phyloP scores from a whole-genome alignment of 768 basidiomycete genomes.

The Pleurotus citrinopileatus region DNA sequence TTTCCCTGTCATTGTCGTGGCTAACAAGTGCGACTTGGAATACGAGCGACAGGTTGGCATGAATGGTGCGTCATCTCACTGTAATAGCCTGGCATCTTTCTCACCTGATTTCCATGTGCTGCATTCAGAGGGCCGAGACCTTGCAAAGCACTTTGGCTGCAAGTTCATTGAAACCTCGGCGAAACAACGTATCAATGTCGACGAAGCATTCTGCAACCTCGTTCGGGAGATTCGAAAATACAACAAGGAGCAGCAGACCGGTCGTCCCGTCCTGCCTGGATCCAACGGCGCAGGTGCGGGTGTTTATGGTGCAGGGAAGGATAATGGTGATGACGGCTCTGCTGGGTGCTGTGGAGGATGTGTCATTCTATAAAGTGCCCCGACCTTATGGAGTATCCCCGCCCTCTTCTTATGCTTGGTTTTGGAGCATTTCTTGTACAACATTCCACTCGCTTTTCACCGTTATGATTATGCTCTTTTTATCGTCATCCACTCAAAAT shows the following conservation, averaged over 20 bases:
- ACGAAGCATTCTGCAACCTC: slow-evolving; percentile 91
- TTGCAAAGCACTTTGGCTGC: slow-evolving; percentile 92
- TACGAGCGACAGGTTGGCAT: slow-evolving; percentile 95
- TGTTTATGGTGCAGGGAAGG: slow-evolving; percentile 3
- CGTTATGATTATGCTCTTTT: not conserved
- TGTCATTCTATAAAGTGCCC: slow-evolving; percentile 38
- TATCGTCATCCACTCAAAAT: no score
- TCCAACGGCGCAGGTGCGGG: slow-evolving; percentile 40
- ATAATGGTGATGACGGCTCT: not conserved
- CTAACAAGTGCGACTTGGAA: slow-evolving; percentile 97
- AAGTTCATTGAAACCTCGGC: slow-evolving; percentile 96
- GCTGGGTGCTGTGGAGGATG: slow-evolving; percentile 7
- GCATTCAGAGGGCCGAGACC: slow-evolving; percentile 86
- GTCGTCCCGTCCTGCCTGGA: slow-evolving; percentile 59
- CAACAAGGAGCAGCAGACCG: slow-evolving; percentile 87
- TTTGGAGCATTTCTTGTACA: slow-evolving; percentile 13
- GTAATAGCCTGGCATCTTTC: not conserved
- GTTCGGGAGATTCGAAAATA: slow-evolving; percentile 93
- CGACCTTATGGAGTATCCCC: slow-evolving; percentile 16
- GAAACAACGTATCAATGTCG: slow-evolving; percentile 95
- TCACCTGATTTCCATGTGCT: not conserved
- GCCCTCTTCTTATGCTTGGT: slow-evolving; percentile 12
- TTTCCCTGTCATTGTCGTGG: slow-evolving; percentile 94
- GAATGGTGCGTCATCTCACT: slow-evolving; percentile 79
- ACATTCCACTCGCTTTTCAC: not conserved